Conservation (phyloP, 768 basidiomycete genomes). For the Collybiopsis confluens region DNA sequence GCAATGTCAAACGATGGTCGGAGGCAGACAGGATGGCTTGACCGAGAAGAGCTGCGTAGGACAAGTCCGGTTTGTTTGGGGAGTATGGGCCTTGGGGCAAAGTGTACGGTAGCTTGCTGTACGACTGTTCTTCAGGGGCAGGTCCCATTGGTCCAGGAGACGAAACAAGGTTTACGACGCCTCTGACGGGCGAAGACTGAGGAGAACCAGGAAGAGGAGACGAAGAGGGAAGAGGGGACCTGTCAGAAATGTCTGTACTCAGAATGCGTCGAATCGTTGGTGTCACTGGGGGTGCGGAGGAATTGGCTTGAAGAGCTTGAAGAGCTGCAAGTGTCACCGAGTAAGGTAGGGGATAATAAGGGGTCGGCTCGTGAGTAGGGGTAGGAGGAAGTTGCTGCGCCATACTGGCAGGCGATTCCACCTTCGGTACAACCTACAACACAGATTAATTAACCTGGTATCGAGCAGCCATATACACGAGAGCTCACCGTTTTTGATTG, state of each 20-base stretch:
- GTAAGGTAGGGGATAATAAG: constrained; percentile 16
- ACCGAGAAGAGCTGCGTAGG: constrained; percentile 94
- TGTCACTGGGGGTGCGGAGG: constrained; percentile 42
- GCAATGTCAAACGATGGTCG: constrained; percentile 80
- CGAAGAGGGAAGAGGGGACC: constrained; percentile 54
- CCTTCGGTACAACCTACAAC: constrained; percentile 22
- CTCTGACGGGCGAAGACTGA: constrained; percentile 56
- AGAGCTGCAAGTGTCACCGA: constrained; percentile 16
- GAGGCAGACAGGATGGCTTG: constrained; percentile 88
- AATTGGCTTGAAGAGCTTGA: constrained; percentile 24
- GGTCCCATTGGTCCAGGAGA: constrained; percentile 77
- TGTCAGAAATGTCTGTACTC: constrained; percentile 20
- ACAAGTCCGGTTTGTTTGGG: constrained; percentile 73
- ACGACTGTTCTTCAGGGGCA: constrained; percentile 59
- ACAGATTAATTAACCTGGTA: background rate
- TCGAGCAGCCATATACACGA: constrained; percentile 20
- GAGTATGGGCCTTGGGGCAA: constrained; percentile 86
- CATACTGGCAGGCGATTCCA: constrained; percentile 37
- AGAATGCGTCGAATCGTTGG: constrained; percentile 43
- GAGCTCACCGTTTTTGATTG: constrained; percentile 23
- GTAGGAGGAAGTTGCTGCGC: constrained; percentile 22
- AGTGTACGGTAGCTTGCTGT: constrained; percentile 63
- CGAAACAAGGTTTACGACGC: constrained; percentile 71
- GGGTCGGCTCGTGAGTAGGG: constrained; percentile 27
- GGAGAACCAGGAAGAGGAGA: constrained; percentile 62